Percentiles rank a stretch among this genome's conserved stretches.
Conservation (phyloP, 2,329 filamentous ascomycete species). For the Arthroderma sp. region DNA sequence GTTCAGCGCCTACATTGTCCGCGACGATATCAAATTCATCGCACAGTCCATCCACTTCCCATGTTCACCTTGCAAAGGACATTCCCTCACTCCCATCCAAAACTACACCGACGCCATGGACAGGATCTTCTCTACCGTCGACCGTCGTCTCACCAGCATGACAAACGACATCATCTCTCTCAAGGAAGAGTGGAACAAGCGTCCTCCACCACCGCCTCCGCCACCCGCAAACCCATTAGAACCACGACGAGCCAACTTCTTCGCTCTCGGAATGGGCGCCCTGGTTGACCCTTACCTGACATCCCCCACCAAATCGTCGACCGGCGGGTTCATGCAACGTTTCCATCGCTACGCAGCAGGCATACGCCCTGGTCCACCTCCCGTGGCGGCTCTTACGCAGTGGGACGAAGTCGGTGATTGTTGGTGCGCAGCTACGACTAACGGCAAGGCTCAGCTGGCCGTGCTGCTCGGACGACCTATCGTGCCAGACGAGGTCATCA, state of each 20-base stretch:
- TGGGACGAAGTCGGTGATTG: slow-evolving; percentile 79
- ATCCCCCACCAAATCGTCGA: slow-evolving; percentile 42
- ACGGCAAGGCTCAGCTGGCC: slow-evolving; percentile 33
- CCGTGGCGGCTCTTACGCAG: slow-evolving; percentile 46
- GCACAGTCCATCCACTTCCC: slow-evolving; percentile 13
- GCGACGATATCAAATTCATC: slow-evolving; percentile 12
- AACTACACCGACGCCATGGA: slow-evolving; percentile 13
- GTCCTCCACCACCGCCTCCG: slow-evolving; percentile 11
- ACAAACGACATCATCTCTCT: slow-evolving; percentile 12
- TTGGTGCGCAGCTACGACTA: slow-evolving; percentile 57
- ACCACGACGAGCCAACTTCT: slow-evolving; percentile 55
- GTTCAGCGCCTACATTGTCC: slow-evolving; percentile 12
- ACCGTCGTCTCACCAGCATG: slow-evolving; percentile 13
- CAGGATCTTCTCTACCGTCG: slow-evolving; percentile 12
- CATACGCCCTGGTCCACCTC: slow-evolving; percentile 24
- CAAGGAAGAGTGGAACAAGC: slow-evolving; percentile 13
- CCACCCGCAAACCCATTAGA: slow-evolving; percentile 12
- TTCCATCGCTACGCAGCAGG: slow-evolving; percentile 15
- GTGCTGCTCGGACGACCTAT: slow-evolving; percentile 37
- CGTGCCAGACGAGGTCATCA: slow-evolving; percentile 55
- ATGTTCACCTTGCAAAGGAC: not conserved
- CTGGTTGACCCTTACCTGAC: slow-evolving; percentile 48
- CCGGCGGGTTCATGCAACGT: slow-evolving; percentile 16
- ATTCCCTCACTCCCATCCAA: not conserved
- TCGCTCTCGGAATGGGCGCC: slow-evolving; percentile 55